Conservation (phyloP, 306 rosid genomes). For the Sicyos edulis region DNA sequence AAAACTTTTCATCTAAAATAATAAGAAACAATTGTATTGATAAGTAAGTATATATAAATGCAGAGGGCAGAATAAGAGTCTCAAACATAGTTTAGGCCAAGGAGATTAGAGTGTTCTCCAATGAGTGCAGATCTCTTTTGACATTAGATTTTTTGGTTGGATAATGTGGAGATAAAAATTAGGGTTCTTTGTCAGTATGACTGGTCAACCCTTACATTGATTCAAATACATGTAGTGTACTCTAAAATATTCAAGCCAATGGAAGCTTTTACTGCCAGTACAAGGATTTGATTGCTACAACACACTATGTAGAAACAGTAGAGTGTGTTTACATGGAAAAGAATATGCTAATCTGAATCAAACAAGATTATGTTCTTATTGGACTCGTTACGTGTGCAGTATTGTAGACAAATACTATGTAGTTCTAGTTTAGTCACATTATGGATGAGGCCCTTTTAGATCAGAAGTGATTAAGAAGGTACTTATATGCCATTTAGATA, state of each 20-base stretch:
- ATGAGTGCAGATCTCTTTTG: background rate
- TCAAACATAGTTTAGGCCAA: background rate
- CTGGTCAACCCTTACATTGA: background rate
- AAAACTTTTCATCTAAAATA: slow-evolving; percentile 18
- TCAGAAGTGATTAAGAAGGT: background rate
- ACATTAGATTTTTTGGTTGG: background rate
- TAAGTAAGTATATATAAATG: background rate
- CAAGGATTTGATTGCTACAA: slow-evolving; percentile 1
- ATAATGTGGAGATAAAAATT: background rate
- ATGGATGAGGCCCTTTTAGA: slow-evolving; percentile 2
- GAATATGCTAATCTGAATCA: background rate
- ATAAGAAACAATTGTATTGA: background rate
- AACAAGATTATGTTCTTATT: background rate
- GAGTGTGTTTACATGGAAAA: slow-evolving; percentile 3
- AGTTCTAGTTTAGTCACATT: background rate
- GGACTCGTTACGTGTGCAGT: background rate
- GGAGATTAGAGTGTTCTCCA: background rate
- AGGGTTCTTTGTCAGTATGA: slow-evolving; percentile 1
- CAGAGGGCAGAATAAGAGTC: background rate
- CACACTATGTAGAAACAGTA: background rate
- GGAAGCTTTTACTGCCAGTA: background rate
- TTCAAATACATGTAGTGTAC: background rate
- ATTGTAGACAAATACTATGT: background rate
- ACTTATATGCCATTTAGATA: background rate
- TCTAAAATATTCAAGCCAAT: slow-evolving; percentile 7